These are phyloP conservation scores for Phaffia australis DNA, from an alignment of 768 basidiomycete genomes.

Conservation along the genomic window DNA sequence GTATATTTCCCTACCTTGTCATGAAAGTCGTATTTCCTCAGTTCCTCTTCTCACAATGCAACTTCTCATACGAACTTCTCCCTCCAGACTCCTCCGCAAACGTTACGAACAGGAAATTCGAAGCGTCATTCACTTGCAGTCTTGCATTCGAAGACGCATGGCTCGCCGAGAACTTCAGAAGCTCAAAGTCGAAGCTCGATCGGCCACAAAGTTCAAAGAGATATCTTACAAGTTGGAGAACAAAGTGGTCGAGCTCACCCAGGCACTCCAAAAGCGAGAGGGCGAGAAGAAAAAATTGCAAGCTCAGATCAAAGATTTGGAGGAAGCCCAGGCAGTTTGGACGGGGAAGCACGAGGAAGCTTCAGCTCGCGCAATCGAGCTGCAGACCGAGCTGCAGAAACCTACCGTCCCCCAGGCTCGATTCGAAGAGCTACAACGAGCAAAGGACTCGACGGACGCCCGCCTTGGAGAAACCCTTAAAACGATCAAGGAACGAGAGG, in stretches of 20 bases:
- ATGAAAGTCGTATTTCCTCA: conserved; percentile 46
- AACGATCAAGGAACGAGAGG: conserved; percentile 71
- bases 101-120: conserved; percentile 39
- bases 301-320: conserved; percentile 60
- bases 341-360: conserved; percentile 76
- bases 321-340: conserved; percentile 78
- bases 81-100: conserved; percentile 29
- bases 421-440: conserved; percentile 59
- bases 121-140: conserved; percentile 75
- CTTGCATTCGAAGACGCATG: conserved; percentile 75
- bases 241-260: conserved; percentile 97
- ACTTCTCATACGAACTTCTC: conserved; percentile 9
- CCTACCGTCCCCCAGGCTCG: conserved; percentile 61
- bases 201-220: conserved; percentile 95
- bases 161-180: conserved; percentile 75
- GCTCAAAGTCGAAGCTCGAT: conserved; percentile 83
- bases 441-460: conserved; percentile 69
- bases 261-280: conserved; percentile 77
- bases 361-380: conserved; percentile 59
- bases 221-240: conserved; percentile 96
- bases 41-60: neutral
- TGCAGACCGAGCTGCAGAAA: conserved; percentile 57
- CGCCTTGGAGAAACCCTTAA: conserved; percentile 65
- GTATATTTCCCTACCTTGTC: conserved; percentile 40
- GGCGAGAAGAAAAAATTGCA: conserved; percentile 82